Percentiles rank a stretch among this genome's conserved stretches.
These are phyloP conservation scores for Nemania diffusa DNA, from an alignment of 2,329 filamentous ascomycete genomes.

Conservation along the genomic window DNA sequence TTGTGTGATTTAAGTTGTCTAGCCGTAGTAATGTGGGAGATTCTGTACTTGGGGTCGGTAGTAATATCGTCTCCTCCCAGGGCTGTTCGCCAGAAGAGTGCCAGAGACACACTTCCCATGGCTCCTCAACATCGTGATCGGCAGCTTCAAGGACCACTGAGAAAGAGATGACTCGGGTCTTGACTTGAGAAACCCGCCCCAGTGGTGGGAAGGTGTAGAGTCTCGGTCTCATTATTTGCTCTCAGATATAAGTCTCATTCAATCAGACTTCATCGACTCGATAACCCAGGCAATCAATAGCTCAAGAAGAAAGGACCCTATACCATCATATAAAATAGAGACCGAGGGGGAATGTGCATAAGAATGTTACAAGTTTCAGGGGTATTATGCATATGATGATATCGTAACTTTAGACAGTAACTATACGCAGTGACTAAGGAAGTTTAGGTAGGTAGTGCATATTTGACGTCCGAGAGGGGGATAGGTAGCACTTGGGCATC, in stretches of 20 bases:
- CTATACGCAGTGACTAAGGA: no score
- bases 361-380: neutral
- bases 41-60: conserved; percentile 39
- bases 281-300: neutral
- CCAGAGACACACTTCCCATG: conserved; percentile 82
- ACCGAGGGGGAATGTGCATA: neutral
- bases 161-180: conserved; percentile 63
- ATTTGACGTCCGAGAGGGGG: no score
- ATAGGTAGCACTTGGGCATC: neutral
- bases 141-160: conserved; percentile 76
- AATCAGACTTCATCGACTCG: neutral
- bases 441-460: no score
- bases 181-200: conserved; percentile 75
- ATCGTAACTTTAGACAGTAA: no score
- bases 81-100: conserved; percentile 67
- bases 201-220: conserved; percentile 74
- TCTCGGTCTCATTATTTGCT: conserved; percentile 48
- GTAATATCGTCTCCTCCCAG: conserved; percentile 64
- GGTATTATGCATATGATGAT: neutral
- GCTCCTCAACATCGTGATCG: conserved; percentile 60
- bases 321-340: neutral
- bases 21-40: conserved; percentile 64
- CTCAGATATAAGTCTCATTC: neutral
- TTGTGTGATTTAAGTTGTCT: conserved; percentile 48
- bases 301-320: neutral